Evolutionary conservation across 2,329 filamentous ascomycete species (phyloP).

Genomic region (Ceratocystis cacaofunesta): DNA sequence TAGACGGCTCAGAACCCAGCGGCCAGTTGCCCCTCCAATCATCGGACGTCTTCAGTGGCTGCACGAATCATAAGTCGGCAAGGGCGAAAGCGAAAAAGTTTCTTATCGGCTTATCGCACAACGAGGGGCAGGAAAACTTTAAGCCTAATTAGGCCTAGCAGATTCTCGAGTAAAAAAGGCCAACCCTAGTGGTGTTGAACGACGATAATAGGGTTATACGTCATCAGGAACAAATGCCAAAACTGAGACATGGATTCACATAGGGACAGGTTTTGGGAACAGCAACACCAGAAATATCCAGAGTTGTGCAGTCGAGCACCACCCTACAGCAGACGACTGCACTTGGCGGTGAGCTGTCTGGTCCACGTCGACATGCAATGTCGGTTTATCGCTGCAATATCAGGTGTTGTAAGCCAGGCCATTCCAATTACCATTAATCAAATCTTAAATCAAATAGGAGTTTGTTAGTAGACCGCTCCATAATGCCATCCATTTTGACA

Average conservation of each 20-base stretch:
- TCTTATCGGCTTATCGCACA: slow-evolving; percentile 15
- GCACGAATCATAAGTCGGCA: neutral
- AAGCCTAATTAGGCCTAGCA: neutral
- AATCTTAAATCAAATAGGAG: too few species aligned
- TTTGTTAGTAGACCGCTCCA: neutral
- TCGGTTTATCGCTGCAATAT: too few species aligned
- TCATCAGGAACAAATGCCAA: neutral
- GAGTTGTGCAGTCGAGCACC: too few species aligned
- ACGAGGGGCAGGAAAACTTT: slow-evolving; percentile 11
- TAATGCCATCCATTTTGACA: neutral
- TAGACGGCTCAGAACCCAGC: neutral
- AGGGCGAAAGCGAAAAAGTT: slow-evolving; percentile 12
- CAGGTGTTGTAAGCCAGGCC: too few species aligned
- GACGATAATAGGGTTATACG: neutral
- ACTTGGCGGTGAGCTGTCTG: too few species aligned
- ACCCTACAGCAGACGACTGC: too few species aligned
- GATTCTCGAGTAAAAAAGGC: neutral
- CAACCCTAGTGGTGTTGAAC: neutral
- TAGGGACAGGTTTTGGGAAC: neutral
- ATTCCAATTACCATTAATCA: too few species aligned
- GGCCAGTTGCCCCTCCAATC: slow-evolving; percentile 1
- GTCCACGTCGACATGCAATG: too few species aligned
- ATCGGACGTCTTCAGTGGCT: neutral
- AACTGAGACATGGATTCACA: neutral
- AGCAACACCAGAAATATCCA: neutral